Evolutionary conservation across 371 early-diverging fungal species (phyloP), one percentile per base, ranked within the genome.

Genomic region (Apophysomyces trapeziformis): DNA sequence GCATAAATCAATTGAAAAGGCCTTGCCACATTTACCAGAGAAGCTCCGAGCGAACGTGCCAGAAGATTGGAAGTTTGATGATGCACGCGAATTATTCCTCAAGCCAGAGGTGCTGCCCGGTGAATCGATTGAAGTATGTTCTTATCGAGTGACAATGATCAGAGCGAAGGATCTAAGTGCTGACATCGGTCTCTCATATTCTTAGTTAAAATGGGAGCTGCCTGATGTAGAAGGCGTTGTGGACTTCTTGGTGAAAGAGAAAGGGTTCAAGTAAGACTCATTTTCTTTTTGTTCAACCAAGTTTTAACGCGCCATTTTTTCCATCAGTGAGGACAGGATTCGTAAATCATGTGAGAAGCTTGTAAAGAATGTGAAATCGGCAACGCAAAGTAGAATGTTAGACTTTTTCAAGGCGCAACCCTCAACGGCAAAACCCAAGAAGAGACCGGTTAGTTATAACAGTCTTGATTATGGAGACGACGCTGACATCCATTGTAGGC

Each of bases 201-300:
- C 36, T 4, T 71, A 93, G 85, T 79, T 97, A 46, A 91, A 89
- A 67, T 98, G 98, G 97, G 85, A 89, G 16, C 79, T 81, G 2
- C 96, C 99, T 2, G 91, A 99, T 75, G 89, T 90, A 45, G 97
- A 98, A 60, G 96, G 87, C 0, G 78, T 99, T 8, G 90, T 97
- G 14, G 82, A 94, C 35, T 99, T 94, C 71, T 80, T 99, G 77
- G 97, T 96, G 14, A 79, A 86, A 21, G 95, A 99, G 70, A 99
- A 99, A 79, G 95, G 93, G 54, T 99, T 99, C 82, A 92, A 79
- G 93, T 93, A 79, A 72, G 80, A 1, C 2, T 8, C 38, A 32
- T 7, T 26, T 26, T 9, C 14, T 4, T 8, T 38, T 26, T 7
- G 13, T 26, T 13, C 21, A 13, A 38, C 54, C 8, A 12, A 46